Evolutionary conservation across 108 stramenopile species (phyloP), one percentile per base, ranked within the genome.

Genomic region (Bacterosira constricta): DNA sequence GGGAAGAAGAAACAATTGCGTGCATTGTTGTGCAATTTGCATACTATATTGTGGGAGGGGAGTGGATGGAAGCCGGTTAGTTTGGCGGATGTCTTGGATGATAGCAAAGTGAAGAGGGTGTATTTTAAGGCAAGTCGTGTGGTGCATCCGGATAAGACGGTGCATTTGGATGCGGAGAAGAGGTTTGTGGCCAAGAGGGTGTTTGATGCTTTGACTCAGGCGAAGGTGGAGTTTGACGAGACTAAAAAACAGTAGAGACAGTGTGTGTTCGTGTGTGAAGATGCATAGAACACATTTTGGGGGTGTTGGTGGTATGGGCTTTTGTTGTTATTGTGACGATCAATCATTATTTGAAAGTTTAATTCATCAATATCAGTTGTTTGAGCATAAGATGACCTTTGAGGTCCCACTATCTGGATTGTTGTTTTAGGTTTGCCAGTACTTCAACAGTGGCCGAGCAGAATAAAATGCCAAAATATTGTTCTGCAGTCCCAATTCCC

Each of bases 81-180:
- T 13, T 82, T 99, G 76, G 98, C 96, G 49, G 98, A 99, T 67
- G 63, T 99, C 17, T 80, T 99, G 72, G 89, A 97, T 54, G 91
- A 96, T 46, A 59, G 65, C 10, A 96, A 96, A 79, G 89, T 95
- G 32, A 97, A 97, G 81, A 63, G 74, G 29, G 78, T 83, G 32
- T 99, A 93, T 81, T 83, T 84, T 63, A 95, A 91, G 86, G 97
- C 98, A 6, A 86, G 85, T 27, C 68, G 95, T 18, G 94, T 97
- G n/a, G 98, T 99, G 17, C 98, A 99, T 84, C 97, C 97, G 7
- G 70, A 90, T 71, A 97, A 98, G 78, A 92, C 92, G 58, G 68
- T 69, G 46, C 74, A 88, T 57, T 83, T 96, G 44, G 82, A 83
- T 49, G 79, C 95, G 4, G 97, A 99, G 69, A 87, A 96, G 52